Evolutionary conservation across 805 yeast genomes (phyloP), one percentile per base, ranked within the genome.

Genomic region (Yarrowia sp.): DNA sequence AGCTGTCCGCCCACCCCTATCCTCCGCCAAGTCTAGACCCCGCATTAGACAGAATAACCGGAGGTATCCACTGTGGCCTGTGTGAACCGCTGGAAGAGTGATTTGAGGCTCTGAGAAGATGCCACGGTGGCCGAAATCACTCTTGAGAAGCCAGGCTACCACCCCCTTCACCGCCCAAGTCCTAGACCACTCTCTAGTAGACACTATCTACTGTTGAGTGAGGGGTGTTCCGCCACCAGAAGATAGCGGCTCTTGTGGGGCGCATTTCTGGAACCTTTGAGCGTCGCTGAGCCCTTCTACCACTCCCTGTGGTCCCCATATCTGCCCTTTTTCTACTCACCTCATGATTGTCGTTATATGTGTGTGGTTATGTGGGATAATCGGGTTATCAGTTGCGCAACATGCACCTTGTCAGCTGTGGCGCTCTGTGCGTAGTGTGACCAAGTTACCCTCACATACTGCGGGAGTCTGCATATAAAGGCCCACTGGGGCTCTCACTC

Each of bases 351-450:
- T 15, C 53, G 53, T 15, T 49, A 48, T 49, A 49, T 49, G 53
- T 49, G 53, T 49, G 53, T 49, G 53, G 53, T 48, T 49, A 49
- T 49, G 53, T 49, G 36, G 52, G 36, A 49, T 49, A 19, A 49
- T 32, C 12, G 53, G 53, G 40, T 49, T 49, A 49, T 49, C 53
- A 49, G 53, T 49, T 49, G 53, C 53, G 53, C 53, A 49, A 49
- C 38, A 32, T 49, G 53, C 53, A 49, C 53, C 53, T 49, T 48
- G 36, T 26, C 16, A 26, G 53, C 53, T 49, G 53, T 49, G 53
- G 53, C 53, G 53, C 53, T 32, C 11, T 8, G 15, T 5, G 14
- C 38, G 53, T 49, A 49, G 53, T 49, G 53, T 49, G 53, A 49
- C 53, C 53, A 48, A 16, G 52, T 22, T 22, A 46, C 35, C 52